A percentile compares a stretch with the other conserved stretches of the same genome.
These are phyloP conservation scores for Macaranga tanarius DNA, from an alignment of 441 rosid genomes.

Conservation along the genomic window DNA sequence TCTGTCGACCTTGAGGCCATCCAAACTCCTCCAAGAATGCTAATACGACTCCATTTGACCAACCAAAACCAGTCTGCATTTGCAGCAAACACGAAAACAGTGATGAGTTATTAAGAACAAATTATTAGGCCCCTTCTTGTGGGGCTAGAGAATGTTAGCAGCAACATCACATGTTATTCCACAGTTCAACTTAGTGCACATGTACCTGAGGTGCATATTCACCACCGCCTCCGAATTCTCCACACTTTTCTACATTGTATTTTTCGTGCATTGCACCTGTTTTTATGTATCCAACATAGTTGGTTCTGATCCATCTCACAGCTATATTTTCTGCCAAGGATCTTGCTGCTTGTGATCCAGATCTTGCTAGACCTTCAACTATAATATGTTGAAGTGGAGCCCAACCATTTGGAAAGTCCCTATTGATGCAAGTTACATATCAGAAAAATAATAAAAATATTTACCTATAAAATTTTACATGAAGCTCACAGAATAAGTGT, in stretches of 20 bases:
- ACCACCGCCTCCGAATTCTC: constrained; percentile 81
- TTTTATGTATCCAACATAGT: constrained; percentile 55
- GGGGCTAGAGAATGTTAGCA: neutral
- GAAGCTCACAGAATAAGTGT: neutral
- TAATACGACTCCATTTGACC: constrained; percentile 91
- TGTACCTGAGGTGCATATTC: constrained; percentile 72
- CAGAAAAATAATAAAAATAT: neutral
- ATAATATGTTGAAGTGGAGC: constrained; percentile 90
- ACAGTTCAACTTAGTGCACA: neutral
- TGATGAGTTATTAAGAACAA: neutral
- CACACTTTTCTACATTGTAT: constrained; percentile 58
- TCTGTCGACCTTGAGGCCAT: constrained; percentile 59
- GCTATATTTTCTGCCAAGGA: constrained; percentile 72
- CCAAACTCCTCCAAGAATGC: constrained; percentile 92
- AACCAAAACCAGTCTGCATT: constrained; percentile 91
- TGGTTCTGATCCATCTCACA: constrained; percentile 73
- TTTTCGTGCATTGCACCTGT: constrained; percentile 82
- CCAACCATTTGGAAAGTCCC: constrained; percentile 98
- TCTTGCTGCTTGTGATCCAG: constrained; percentile 52
- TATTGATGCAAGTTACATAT: constrained; percentile 25
- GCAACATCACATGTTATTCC: neutral
- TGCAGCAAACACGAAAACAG: constrained; percentile 6
- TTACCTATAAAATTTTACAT: neutral
- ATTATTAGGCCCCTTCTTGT: neutral
- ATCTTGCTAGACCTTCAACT: constrained; percentile 72